Evolutionary conservation across 768 basidiomycete genomes (phyloP), one percentile per base, ranked within the genome.

Genomic region (Suillus clintonianus): DNA sequence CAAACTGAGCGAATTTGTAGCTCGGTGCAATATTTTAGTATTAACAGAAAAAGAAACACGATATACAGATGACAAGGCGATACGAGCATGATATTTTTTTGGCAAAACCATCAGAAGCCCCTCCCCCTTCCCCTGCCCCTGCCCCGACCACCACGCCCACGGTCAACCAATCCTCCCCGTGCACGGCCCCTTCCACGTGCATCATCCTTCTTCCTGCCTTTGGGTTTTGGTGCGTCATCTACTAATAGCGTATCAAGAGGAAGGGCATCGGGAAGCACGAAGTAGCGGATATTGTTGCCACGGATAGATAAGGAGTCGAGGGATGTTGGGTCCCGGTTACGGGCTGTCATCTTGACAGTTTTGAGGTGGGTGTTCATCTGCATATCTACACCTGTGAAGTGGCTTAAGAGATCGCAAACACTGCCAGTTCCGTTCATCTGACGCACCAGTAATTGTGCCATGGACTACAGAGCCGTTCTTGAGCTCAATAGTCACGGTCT

Each of bases 311-410:
- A 84, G 4, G 90, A 84, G 77, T 99, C 97, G 60, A 98, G 88
- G 24, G 92, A 82, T 32, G 88, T 80, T 5, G 95, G 93, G 62
- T 95, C 93, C 64, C 93, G 91, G 75, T 94, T 95, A 60, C 94
- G 88, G 36, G 88, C 84, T n/a, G 94, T 94, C 83, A 99, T 90
- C 80, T 97, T 98, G 68, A 99, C 93, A 55, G 95, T 94, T 83
- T 99, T 99, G 59, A 99, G 84, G 70, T 98, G 92, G 3, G 97
- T 99, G 81, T 98, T 99, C 97, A 99, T 99, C 73, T 97, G 95
- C 85, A 97, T 95, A 79, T 99, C 97, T 58, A 99, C 97, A 63
- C 95, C 97, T 98, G 76, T 17, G 45, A 60, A 62, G 56, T 45
- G 34, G 50, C 62, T 17, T 70, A 39, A 65, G 59, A 22, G 30